Evolutionary conservation across 2,329 filamentous ascomycete genomes (phyloP).

Genomic region (Thielaviopsis cerberus): DNA sequence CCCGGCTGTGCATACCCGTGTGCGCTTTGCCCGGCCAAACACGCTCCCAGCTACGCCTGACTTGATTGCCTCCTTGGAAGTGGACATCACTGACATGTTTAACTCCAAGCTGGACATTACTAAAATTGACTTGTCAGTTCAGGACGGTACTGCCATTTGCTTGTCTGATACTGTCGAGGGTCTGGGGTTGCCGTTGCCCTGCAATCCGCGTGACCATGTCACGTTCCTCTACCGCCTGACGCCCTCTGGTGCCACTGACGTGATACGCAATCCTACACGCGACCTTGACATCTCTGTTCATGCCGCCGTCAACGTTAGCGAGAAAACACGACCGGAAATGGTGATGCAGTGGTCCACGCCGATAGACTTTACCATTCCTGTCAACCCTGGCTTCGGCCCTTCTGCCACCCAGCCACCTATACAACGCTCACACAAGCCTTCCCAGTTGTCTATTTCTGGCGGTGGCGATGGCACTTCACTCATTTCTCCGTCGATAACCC

Average conservation of each 20-base stretch:
- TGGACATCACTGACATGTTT: conserved; percentile 55
- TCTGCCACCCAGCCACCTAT: conserved; percentile 36
- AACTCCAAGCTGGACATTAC: conserved; percentile 47
- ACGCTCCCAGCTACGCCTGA: conserved; percentile 37
- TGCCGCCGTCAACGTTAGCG: conserved; percentile 38
- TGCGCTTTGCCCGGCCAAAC: conserved; percentile 50
- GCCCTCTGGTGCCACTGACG: conserved; percentile 29
- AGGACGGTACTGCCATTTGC: conserved; percentile 31
- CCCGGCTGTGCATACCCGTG: conserved; percentile 52
- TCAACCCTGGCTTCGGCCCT: conserved; percentile 43
- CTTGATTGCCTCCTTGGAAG: conserved; percentile 51
- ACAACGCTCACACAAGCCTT: conserved; percentile 41
- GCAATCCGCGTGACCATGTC: conserved; percentile 55
- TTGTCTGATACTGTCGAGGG: conserved; percentile 22
- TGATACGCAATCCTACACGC: conserved; percentile 28
- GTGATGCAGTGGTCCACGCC: conserved; percentile 49
- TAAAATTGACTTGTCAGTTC: conserved; percentile 36
- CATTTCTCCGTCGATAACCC: conserved; percentile 35
- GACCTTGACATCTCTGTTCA: conserved; percentile 42
- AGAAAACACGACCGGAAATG: conserved; percentile 40
- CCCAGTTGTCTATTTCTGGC: conserved; percentile 42
- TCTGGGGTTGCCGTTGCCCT: conserved; percentile 36
- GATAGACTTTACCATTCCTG: conserved; percentile 48
- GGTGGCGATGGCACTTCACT: conserved; percentile 33
- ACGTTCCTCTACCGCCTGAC: conserved; percentile 54